Evolutionary conservation across 176 grass and related monocot genomes (phyloP), one percentile per base, ranked within the genome.

Genomic region (Carex kokanica): DNA sequence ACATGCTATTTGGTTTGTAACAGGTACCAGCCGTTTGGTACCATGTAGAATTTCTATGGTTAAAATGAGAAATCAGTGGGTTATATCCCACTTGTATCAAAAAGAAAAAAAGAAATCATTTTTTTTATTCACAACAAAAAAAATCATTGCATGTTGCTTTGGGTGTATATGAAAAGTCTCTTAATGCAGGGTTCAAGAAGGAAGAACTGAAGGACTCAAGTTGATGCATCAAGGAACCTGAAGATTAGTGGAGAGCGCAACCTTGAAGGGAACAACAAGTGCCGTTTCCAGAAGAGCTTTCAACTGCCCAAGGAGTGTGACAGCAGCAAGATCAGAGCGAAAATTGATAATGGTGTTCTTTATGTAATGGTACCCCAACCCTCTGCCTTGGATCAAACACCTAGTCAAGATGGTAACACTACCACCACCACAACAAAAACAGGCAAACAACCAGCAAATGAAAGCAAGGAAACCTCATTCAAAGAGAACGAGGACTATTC

Each of bases 131-230:
- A n/a, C n/a, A n/a, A n/a, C n/a, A n/a, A n/a, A 25, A 2, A 16
- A 31, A 16, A 71, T 71, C 67, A 71, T 78, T 78, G 25, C 51
- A 31, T 55, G 11, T 4, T 74, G 21, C 6, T 55, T 77, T 54
- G 6, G 27, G 45, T 56, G 15, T 4, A 32, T 24, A 78, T 78
- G 51, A 55, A 32, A 24, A 54, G 18, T 78, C 6, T 78, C 73
- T 32, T 78, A 31, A 11, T 78, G 86, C 68, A 97, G 91, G 88
- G 62, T 97, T 94, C 88, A 70, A 60, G 82, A 94, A 86, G 85
- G 90, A 94, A 23, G 74, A 94, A 17, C 64, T 97, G 77, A 97
- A 90, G 75, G 86, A n/a, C 91, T n/a, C 69, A 80, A 79, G 85
- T 92, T 56, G 86, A 91, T 62, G 70, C 23, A 20, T 67, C 58